Conservation (phyloP, 2,329 filamentous ascomycete species). For the Fusarium clavum region DNA sequence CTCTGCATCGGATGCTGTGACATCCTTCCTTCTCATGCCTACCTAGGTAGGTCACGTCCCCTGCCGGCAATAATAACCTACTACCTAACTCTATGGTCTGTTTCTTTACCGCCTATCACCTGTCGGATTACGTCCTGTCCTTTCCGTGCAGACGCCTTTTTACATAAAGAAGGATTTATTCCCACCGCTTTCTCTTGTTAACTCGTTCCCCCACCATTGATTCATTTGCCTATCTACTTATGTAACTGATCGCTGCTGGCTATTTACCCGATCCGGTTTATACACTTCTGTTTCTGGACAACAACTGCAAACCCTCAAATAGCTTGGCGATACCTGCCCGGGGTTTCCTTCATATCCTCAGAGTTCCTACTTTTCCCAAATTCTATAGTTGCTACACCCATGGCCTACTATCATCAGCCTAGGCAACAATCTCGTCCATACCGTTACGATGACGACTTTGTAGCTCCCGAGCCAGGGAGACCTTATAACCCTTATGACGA, state of each 20-base stretch:
- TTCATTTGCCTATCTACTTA: not conserved
- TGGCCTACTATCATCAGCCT: constrained; percentile 44
- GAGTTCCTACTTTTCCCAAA: not conserved
- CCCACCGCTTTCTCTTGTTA: constrained; percentile 8
- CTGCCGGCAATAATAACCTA: constrained; percentile 7
- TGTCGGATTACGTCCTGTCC: constrained; percentile 16
- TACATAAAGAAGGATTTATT: constrained; percentile 40
- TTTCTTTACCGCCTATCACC: constrained; percentile 23
- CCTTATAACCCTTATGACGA: constrained; percentile 39
- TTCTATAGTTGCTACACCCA: constrained; percentile 16
- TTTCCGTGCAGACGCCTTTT: constrained; percentile 6
- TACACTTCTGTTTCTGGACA: constrained; percentile 2
- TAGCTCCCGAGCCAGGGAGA: constrained; percentile 35
- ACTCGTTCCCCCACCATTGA: constrained; percentile 21
- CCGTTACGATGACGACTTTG: constrained; percentile 45
- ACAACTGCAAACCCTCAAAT: not conserved
- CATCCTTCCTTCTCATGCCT: constrained; percentile 10
- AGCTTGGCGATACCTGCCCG: not conserved
- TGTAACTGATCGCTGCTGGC: constrained; percentile 9
- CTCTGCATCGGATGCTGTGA: constrained; percentile 1
- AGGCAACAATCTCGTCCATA: constrained; percentile 41
- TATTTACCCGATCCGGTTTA: constrained; percentile 4
- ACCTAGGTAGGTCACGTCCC: constrained; percentile 8
- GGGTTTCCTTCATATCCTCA: not conserved
- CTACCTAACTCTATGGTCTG: not conserved